These are phyloP conservation scores for Pseudogymnoascus sp. DNA, from an alignment of 2,329 filamentous ascomycete genomes.

Conservation along the genomic window DNA sequence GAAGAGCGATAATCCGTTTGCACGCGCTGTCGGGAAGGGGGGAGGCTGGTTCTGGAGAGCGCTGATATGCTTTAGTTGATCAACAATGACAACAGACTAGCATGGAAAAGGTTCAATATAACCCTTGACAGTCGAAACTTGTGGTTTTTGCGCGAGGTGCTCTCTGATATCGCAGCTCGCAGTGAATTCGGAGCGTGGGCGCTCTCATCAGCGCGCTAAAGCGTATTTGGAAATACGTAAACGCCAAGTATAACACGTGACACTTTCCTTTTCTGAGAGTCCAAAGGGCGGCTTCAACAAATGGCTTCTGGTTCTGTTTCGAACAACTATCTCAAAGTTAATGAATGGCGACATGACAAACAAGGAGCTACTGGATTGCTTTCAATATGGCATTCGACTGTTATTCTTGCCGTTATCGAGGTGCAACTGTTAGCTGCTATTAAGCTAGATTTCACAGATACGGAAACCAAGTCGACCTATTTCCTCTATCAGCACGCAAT, in stretches of 20 bases:
- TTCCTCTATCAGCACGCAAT: neutral
- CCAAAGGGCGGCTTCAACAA: neutral
- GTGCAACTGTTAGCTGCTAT: neutral
- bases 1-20: neutral
- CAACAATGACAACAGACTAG: neutral
- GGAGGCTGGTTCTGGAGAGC: neutral
- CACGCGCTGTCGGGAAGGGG: neutral
- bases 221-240: neutral
- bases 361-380: neutral
- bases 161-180: slow-evolving; percentile 6
- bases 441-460: neutral
- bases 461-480: neutral
- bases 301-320: neutral
- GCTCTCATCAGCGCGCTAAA: slow-evolving; percentile 4
- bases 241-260: slow-evolving; percentile 4
- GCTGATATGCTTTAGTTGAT: neutral
- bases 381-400: neutral
- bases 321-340: neutral
- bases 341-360: neutral
- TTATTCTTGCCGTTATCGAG: neutral
- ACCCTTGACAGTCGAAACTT: slow-evolving; percentile 1
- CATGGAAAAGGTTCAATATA: slow-evolving; percentile 6
- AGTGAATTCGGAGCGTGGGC: slow-evolving; percentile 7
- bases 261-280: neutral
- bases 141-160: neutral